phyloP scores from a whole-genome alignment of 2,329 filamentous ascomycete species.

The Beauveria medogensis region DNA sequence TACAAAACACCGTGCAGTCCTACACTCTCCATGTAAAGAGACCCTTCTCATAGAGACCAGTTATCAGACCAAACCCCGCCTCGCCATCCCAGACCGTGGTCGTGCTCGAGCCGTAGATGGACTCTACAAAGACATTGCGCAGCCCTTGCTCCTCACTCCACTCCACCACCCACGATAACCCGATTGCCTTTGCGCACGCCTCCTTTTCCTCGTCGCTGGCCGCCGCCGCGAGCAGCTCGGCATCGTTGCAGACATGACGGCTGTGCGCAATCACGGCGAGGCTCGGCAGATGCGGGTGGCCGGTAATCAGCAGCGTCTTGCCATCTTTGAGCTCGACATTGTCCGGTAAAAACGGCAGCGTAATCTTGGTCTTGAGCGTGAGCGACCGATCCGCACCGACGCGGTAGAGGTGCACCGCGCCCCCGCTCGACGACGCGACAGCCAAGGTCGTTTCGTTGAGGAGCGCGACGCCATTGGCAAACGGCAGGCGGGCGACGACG shows the following conservation, averaged over 20 bases:
- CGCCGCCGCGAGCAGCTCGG: conserved; percentile 18
- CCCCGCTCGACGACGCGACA: conserved; percentile 27
- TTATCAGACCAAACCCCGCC: conserved; percentile 26
- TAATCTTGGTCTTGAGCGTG: not conserved
- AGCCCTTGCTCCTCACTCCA: conserved; percentile 28
- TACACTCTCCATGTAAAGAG: conserved; percentile 21
- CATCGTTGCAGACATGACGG: conserved; percentile 28
- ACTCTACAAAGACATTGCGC: conserved; percentile 25
- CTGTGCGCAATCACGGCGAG: conserved; percentile 23
- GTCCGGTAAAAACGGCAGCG: conserved; percentile 31
- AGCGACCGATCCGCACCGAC: conserved; percentile 10
- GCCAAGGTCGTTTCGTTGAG: conserved; percentile 27
- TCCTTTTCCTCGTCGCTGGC: not conserved
- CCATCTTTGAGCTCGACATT: conserved; percentile 27
- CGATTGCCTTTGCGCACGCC: conserved; percentile 9
- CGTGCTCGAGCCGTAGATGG: conserved; percentile 26
- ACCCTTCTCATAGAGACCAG: conserved; percentile 31
- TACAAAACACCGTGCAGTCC: not conserved
- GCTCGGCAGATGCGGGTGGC: conserved; percentile 29
- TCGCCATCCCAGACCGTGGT: conserved; percentile 24
- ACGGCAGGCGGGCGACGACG: conserved; percentile 27
- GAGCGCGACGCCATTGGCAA: conserved; percentile 34
- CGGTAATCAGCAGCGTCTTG: conserved; percentile 29
- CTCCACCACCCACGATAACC: conserved; percentile 24
- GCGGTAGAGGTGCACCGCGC: conserved; percentile 23